Base-by-base conservation (phyloP, 495 filamentous ascomycete genomes). In the Penicillium herquei region DNA sequence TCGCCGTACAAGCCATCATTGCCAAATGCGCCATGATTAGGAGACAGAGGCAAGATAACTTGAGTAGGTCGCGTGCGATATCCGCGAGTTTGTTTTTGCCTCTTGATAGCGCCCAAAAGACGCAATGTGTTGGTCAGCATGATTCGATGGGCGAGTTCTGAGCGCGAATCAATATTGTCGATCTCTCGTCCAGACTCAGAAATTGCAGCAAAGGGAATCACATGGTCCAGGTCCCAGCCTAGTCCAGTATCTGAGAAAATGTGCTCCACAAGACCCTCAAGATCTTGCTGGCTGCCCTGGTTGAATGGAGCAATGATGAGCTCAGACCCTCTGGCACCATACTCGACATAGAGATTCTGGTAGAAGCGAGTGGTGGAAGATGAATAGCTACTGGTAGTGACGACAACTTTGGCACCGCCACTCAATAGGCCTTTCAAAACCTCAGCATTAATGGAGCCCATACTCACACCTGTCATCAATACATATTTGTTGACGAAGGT, bases 321-420 rank as follows among this genome's bases (percentile, higher is more conserved):
- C 73, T 98, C 91, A 51, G 94, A 98, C 55, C 95, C 94, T 56
- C 91, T 90, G 45, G 90, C 87, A 62, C 94, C 94, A 64, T 86
- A 96, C 44, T 92, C 86, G 58, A 92, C 86, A 69, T 98, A 99
- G 91, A 99, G 97, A 40, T 88, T 85, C 76, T 98, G 94, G 76
- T 98, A 99, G 77, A 98, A 98, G 76, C 98, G 94, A 26, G 95
- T 99, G 49, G 97, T 93, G 67, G 97, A 88, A 37, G 90, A 91
- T 1, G 95, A 98, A 80, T 91, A 98, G 55, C 94, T 86, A 69
- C 90, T 95, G 31, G 94, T 98, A 7, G 94, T 98, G 52, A 99
- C 94, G 49, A 96, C 74, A 33, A 99, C 94, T 76, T 91, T 92
- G 61, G 93, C 94, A 64, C 94, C 94, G 71, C 95, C 94, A 65